Evolutionary conservation across 2,329 filamentous ascomycete genomes (phyloP).

Genomic region (Fusarium xylarioides): DNA sequence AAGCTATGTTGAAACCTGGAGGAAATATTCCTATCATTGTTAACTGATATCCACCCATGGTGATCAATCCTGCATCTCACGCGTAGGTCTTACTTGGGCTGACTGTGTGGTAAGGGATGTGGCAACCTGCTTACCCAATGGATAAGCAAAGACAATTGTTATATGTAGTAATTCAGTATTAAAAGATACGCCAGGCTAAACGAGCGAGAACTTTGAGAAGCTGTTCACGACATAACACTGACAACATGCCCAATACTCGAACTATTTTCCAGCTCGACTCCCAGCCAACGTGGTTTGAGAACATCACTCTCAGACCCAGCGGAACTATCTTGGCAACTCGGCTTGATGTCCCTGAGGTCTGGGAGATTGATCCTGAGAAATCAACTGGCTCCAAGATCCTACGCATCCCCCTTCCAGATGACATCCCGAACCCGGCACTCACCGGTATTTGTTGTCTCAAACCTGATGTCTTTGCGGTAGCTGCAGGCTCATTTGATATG

Average conservation of each 20-base stretch:
- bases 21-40: too few species aligned
- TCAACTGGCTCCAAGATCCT: slow-evolving; percentile 19
- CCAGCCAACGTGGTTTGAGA: slow-evolving; percentile 38
- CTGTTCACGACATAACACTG: not conserved
- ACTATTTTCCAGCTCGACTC: slow-evolving; percentile 31
- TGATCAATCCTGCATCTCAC: not conserved
- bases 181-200: not conserved
- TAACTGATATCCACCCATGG: not conserved
- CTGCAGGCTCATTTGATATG: slow-evolving; percentile 27
- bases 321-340: slow-evolving; percentile 30
- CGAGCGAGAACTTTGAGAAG: not conserved
- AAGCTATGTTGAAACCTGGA: not conserved
- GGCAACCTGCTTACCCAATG: not conserved
- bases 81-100: not conserved
- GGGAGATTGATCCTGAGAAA: slow-evolving; percentile 24
- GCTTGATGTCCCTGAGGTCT: slow-evolving; percentile 34
- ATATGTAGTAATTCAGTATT: not conserved
- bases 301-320: slow-evolving; percentile 54
- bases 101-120: not conserved
- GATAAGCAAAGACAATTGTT: not conserved
- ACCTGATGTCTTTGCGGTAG: slow-evolving; percentile 30
- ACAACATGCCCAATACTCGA: slow-evolving; percentile 4
- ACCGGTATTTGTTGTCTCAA: slow-evolving; percentile 32
- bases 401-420: slow-evolving; percentile 1
- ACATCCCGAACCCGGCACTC: slow-evolving; percentile 12